Base-by-base conservation (phyloP, 2,329 filamentous ascomycete species). In the Cladosporium sp. region DNA sequence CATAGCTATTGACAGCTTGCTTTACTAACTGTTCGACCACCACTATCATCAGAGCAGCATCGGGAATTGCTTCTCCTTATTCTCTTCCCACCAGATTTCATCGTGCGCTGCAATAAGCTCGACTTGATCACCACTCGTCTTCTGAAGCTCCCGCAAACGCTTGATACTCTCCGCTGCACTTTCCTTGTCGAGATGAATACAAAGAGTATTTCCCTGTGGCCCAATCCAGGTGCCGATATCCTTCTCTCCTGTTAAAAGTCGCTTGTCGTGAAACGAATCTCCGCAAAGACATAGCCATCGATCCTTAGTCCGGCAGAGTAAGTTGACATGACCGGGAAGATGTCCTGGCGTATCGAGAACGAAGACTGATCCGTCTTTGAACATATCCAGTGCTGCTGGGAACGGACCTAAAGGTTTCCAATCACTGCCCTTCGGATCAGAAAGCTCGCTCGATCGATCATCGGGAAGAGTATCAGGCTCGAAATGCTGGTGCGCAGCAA, bases 81-180 rank as follows among this genome's bases (percentile, higher is more conserved):
- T 68, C 61, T 34, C 61, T 68, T 80, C 79, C 67, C 76, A 79
- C 83, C 83, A 85, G 1, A 65, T 77, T 59, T 74, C 77, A 72
- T 84, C 83, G 78, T 85, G 83, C 64, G 83, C 83, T 8, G 83
- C 79, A 57, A 85, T 76, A 25, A 85, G 74, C 73, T 85, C 83
- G 6, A 85, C 80, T 1, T 79, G 76, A n/a, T 75, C 73, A 10
- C 75, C 72, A 16, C 63, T 70, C 14, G 46, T 11, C 18, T 65
- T 26, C 59, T 73, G 71, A 65, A 83, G 76, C 60, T 73, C 70
- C 36, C 74, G 71, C 54, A 85, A 78, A 53, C 77, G 71, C 39
- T 71, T 68, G 58, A 86, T 77, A 23, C 80, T 82, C 66, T 73
- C 69, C 66, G 71, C 76, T 11, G 84, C 84, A n/a, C 67, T 70